A percentile compares a stretch with the other conserved stretches of the same genome.
These are phyloP conservation scores for Glycine latifolia DNA, from an alignment of 306 rosid species.

Conservation along the genomic window DNA sequence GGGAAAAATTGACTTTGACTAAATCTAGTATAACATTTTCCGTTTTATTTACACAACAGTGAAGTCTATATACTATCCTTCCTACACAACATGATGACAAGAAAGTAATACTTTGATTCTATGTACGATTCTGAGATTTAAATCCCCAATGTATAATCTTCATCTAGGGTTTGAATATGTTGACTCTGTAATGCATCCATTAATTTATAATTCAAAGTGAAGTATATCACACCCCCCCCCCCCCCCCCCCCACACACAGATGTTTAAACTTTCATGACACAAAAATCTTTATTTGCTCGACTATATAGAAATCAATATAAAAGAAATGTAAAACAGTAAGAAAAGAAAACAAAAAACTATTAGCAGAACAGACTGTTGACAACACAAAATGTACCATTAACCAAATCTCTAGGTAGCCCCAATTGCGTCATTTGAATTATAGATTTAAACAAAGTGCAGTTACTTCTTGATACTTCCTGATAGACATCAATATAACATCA, in stretches of 20 bases:
- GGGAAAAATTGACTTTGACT: background rate
- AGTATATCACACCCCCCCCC: background rate
- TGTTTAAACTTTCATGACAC: slow-evolving; percentile 27
- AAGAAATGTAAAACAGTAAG: background rate
- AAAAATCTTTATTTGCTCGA: no score
- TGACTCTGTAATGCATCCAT: background rate
- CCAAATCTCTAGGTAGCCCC: background rate
- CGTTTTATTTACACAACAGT: slow-evolving; percentile 5
- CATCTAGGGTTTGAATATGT: background rate
- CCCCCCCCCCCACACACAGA: background rate
- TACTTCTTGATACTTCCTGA: background rate
- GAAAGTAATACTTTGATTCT: no score
- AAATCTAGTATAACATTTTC: background rate
- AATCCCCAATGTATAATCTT: no score
- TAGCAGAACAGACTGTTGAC: background rate
- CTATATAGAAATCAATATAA: background rate
- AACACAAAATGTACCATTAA: slow-evolving; percentile 19
- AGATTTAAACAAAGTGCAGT: background rate
- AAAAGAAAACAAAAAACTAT: no score
- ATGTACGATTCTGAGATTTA: no score
- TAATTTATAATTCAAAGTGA: slow-evolving; percentile 23
- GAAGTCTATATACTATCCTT: slow-evolving; percentile 16
- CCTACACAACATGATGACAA: background rate
- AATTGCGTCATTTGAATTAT: background rate
- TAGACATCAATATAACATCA: background rate